Evolutionary conservation across 2,329 filamentous ascomycete genomes (phyloP), one percentile per base, ranked within the genome.

Genomic region (Penicillium olsonii): DNA sequence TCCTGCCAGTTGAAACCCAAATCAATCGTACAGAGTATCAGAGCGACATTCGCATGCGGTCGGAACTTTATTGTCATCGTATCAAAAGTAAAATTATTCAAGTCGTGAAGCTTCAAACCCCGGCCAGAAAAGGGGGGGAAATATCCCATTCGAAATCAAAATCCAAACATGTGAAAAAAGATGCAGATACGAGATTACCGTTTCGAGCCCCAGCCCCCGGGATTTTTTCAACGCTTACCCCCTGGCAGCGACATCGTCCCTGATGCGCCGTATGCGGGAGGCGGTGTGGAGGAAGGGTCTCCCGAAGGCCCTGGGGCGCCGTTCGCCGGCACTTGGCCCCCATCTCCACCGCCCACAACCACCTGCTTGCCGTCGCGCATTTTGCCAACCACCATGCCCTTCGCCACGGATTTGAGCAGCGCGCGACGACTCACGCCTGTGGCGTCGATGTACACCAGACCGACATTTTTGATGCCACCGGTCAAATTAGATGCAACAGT

Each of bases 361-460:
- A 78, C 69, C 56, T 78, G 70, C 50, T 77, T 66, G 7, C 76
- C 76, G 45, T 77, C 73, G 35, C 69, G 73, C 72, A 78, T 77
- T 31, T 69, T 71, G 18, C 76, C 76, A 29, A 78, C 72, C 2
- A 78, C 73, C 94, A 99, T 97, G 34, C 94, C 91, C 76, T 95
- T 96, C 17, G 92, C 94, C 1, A 97, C 94, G 35, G 87, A 90
- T 78, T 96, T 99, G 67, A 99, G 82, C 37, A 99, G 84, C 0
- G 94, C 94, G 53, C 86, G 84, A 35, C 94, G 81, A 47, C 89
- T 95, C 1, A 99, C 94, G 29, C 94, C 94, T 0, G 92, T 87
- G 1, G 95, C 92, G 62, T 99, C 94, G 53, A 99, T 96, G 68
- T 99, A 99, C 26, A 99, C 94, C 22, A 99, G 79, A 5, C 92